Base-by-base conservation (phyloP, 208 protist genomes). In the Wallacemonas rigidus region DNA sequence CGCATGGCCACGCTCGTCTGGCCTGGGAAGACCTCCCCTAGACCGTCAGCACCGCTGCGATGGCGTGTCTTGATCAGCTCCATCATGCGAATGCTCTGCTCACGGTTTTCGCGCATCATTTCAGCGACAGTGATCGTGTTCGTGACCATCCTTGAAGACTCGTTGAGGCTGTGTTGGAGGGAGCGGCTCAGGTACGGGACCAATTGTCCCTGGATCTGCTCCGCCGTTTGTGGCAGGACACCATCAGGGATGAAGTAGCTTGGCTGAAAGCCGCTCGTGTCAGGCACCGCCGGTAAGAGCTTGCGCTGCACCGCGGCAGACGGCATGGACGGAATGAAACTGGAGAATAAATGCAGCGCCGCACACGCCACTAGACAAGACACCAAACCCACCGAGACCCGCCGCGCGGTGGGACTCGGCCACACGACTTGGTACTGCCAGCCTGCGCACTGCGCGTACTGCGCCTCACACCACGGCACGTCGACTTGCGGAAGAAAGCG, bases 201-300 rank as follows among this genome's bases (percentile, higher is more conserved):
- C 53, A 94, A 85, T 35, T 76, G 64, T 39, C 61, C 3, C 15
- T 60, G 75, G 15, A 94, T 64, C 53, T 41, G 65, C 15, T 47
- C 55, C 15, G 77, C 65, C 36, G 88, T 67, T 12, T 15, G n/a
- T 2, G 75, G 63, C 2, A 76, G 67, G 6, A 89, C 79, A 6
- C 90, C 90, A 54, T 95, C 90, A 2, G 87, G 90, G 8, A 87
- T 88, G 74, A 89, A 95, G 35, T 75, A 44, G 65, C 86, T 90
- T 1, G 87, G 81, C 40, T 80, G 80, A 60, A 95, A 95, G 11
- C 81, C 71, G 71, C 86, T 81, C 44, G 90, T 93, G 68, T 92
- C 85, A 2, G 90, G 83, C 0, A 74, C 75, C 17, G 90, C 90
- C 2, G 64, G 78, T 26, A 57, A 47, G 8, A 92, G 69, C 9